phyloP scores from a whole-genome alignment of 805 yeast genomes.

The Danielia oregonensis region DNA sequence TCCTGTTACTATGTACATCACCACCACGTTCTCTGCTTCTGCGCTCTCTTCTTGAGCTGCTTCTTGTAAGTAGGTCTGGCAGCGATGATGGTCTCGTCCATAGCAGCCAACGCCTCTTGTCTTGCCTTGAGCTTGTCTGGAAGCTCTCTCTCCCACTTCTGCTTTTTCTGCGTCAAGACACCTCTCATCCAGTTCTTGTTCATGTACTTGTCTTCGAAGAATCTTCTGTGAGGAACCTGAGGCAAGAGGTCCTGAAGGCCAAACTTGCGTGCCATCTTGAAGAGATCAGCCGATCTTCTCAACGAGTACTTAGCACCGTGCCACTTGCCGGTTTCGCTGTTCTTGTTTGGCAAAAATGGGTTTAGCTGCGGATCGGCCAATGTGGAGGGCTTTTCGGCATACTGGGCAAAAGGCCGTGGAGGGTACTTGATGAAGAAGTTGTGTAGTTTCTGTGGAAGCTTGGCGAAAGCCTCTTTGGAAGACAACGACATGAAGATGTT shows the following conservation, averaged over 20 bases:
- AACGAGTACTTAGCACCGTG: conserved; percentile 77
- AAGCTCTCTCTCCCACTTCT: conserved; percentile 69
- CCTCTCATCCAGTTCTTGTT: conserved; percentile 72
- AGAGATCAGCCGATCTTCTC: conserved; percentile 79
- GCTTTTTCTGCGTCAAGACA: conserved; percentile 73
- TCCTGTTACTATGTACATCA: conserved; percentile 2
- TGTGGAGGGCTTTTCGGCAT: conserved; percentile 60
- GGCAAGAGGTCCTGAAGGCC: conserved; percentile 84
- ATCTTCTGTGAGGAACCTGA: conserved; percentile 57
- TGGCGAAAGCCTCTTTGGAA: conserved; percentile 45
- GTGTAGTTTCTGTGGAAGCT: conserved; percentile 67
- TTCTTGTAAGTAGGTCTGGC: conserved; percentile 50
- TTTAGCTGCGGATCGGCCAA: conserved; percentile 70
- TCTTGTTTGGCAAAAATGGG: conserved; percentile 83
- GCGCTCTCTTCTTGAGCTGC: conserved; percentile 34
- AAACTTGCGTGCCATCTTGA: conserved; percentile 73
- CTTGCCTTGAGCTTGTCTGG: conserved; percentile 58
- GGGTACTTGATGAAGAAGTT: conserved; percentile 80
- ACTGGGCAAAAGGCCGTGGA: conserved; percentile 71
- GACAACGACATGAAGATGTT: conserved; percentile 22
- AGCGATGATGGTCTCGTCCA: conserved; percentile 64
- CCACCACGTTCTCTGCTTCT: conserved; percentile 36
- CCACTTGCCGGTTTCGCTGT: conserved; percentile 73
- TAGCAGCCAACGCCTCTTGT: conserved; percentile 58
- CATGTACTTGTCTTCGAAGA: conserved; percentile 74